Evolutionary conservation across 1,139 yeast species (phyloP).

Genomic region (Taphrina deformans): DNA sequence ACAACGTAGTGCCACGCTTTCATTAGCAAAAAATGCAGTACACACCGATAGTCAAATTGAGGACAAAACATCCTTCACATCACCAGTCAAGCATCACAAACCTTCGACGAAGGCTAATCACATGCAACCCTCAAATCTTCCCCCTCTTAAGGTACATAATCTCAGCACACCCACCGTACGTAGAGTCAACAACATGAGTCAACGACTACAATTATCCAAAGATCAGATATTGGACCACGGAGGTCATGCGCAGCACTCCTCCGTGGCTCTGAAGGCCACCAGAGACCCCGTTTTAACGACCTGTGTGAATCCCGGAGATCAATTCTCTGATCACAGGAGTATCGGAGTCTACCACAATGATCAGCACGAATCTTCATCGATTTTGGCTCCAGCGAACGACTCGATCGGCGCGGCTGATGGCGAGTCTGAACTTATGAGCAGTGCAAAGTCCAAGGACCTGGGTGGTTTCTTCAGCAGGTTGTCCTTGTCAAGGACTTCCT

Average conservation of each 20-base stretch:
- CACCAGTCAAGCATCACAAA: slow-evolving; percentile 10
- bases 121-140: slow-evolving; percentile 15
- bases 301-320: not conserved
- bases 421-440: not conserved
- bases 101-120: slow-evolving; percentile 6
- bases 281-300: not conserved
- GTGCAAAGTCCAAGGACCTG: not conserved
- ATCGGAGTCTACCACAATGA: not conserved
- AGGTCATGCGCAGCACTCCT: not conserved
- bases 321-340: not conserved
- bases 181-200: slow-evolving; percentile 19
- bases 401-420: not conserved
- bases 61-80: slow-evolving; percentile 22
- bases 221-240: not conserved
- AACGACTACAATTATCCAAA: not conserved
- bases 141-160: slow-evolving; percentile 17
- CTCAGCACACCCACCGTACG: slow-evolving; percentile 22
- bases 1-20: slow-evolving; percentile 20
- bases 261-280: not conserved
- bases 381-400: not conserved
- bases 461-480: slow-evolving; percentile 17
- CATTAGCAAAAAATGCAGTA: not conserved
- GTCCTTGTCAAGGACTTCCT: slow-evolving; percentile 16
- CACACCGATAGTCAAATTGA: not conserved
- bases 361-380: not conserved